A percentile compares a stretch with the other conserved stretches of the same genome.
Conservation (phyloP, 208 protist species). For the Angomonas ambiguus region DNA sequence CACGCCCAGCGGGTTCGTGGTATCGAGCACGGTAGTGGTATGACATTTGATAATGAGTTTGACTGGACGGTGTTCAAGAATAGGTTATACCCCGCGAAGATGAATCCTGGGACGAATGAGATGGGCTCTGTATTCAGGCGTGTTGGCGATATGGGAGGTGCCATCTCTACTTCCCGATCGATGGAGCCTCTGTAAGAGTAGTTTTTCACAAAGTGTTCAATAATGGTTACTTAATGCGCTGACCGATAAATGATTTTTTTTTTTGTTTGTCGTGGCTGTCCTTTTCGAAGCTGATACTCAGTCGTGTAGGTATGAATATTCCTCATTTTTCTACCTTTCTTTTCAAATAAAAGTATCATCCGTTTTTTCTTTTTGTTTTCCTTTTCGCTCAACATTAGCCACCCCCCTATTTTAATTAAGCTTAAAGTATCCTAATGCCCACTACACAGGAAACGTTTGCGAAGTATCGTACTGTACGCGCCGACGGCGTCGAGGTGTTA, state of each 20-base stretch:
- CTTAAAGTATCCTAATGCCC: conserved; percentile 58
- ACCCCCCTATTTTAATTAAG: too few species aligned
- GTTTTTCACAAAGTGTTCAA: background rate
- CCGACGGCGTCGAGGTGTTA: conserved; percentile 64
- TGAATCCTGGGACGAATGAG: conserved; percentile 76
- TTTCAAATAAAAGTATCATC: too few species aligned
- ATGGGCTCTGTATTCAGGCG: conserved; percentile 85
- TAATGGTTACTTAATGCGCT: background rate
- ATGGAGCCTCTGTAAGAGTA: conserved; percentile 45
- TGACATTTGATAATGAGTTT: conserved; percentile 81
- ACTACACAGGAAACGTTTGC: conserved; percentile 58
- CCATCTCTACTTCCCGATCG: conserved; percentile 75
- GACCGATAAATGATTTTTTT: background rate
- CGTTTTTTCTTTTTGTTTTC: too few species aligned
- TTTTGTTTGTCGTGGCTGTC: too few species aligned
- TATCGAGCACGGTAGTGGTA: conserved; percentile 48
- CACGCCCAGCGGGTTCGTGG: conserved; percentile 53
- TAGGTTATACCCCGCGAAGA: conserved; percentile 77
- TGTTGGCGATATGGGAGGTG: conserved; percentile 68
- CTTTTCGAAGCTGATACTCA: too few species aligned
- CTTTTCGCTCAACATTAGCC: too few species aligned
- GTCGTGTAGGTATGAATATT: too few species aligned
- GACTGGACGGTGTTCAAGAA: conserved; percentile 80
- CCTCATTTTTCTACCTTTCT: background rate
- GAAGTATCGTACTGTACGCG: conserved; percentile 53